Conservation (phyloP, 495 filamentous ascomycete genomes). For the Xylaria intraflava region DNA sequence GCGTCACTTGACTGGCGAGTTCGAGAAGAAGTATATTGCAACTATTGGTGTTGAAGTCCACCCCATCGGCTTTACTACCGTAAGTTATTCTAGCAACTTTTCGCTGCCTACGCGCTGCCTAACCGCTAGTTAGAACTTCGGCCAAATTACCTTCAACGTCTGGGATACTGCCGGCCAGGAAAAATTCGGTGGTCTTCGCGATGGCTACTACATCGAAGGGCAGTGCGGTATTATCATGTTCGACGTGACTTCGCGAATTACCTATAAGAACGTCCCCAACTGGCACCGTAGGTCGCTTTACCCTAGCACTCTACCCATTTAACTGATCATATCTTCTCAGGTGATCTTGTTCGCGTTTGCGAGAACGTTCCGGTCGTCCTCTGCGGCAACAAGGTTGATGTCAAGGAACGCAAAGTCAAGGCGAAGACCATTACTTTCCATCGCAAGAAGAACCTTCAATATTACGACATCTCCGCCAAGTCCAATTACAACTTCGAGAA, state of each 20-base stretch:
- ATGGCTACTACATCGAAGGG: slow-evolving; percentile 99
- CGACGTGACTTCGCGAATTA: slow-evolving; percentile 99
- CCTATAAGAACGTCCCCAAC: slow-evolving; percentile 99
- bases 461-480: slow-evolving; percentile 99
- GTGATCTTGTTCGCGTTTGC: slow-evolving; percentile 98
- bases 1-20: slow-evolving; percentile 98
- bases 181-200: slow-evolving; percentile 99
- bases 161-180: slow-evolving; percentile 99
- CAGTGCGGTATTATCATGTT: slow-evolving; percentile 99
- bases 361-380: slow-evolving; percentile 99
- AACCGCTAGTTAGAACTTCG: slow-evolving; percentile 66
- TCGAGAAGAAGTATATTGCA: slow-evolving; percentile 99
- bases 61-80: slow-evolving; percentile 85
- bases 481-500: slow-evolving; percentile 99
- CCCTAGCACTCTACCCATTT: neutral
- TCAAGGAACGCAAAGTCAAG: slow-evolving; percentile 99
- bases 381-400: slow-evolving; percentile 99
- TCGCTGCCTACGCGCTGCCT: slow-evolving; percentile 16
- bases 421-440: slow-evolving; percentile 99
- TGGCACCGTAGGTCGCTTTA: slow-evolving; percentile 83
- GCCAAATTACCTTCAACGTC: slow-evolving; percentile 96
- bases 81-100: slow-evolving; percentile 46
- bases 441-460: slow-evolving; percentile 99
- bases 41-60: slow-evolving; percentile 99
- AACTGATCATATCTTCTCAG: slow-evolving; percentile 39